phyloP scores from a whole-genome alignment of 495 filamentous ascomycete genomes.

The Trichodelitschia bisporula region DNA sequence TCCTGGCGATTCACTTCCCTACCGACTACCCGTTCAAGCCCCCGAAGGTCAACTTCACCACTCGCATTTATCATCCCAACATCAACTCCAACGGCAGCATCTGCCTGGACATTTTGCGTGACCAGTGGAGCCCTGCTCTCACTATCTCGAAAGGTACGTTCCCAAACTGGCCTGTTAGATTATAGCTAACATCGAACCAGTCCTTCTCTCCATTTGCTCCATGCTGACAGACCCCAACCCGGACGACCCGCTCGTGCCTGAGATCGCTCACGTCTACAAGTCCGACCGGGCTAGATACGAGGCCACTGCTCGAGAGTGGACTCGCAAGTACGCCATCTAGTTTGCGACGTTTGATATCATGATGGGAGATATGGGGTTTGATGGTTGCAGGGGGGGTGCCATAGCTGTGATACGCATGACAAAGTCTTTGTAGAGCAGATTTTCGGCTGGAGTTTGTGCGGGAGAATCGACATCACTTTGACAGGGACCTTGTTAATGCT shows the following conservation, averaged over 20 bases:
- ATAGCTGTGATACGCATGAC: too few relatives aligned
- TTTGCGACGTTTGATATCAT: too few relatives aligned
- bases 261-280: slow-evolving; percentile 99
- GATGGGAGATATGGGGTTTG: too few relatives aligned
- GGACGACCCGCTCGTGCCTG: slow-evolving; percentile 90
- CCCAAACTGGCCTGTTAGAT: not conserved
- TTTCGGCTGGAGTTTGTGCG: too few relatives aligned
- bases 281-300: slow-evolving; percentile 89
- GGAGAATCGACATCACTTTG: too few relatives aligned
- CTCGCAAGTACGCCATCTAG: slow-evolving; percentile 90
- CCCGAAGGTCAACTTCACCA: slow-evolving; percentile 99
- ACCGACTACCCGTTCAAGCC: slow-evolving; percentile 99
- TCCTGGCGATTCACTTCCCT: slow-evolving; percentile 93
- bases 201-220: slow-evolving; percentile 95
- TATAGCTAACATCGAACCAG: slow-evolving; percentile 20
- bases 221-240: slow-evolving; percentile 99
- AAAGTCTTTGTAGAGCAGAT: too few relatives aligned
- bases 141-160: slow-evolving; percentile 89
- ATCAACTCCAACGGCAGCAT: slow-evolving; percentile 99
- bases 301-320: slow-evolving; percentile 94
- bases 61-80: slow-evolving; percentile 97
- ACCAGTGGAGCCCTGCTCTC: slow-evolving; percentile 96
- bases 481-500: too few relatives aligned
- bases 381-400: too few relatives aligned
- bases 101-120: slow-evolving; percentile 90